phyloP scores from a whole-genome alignment of 306 rosid genomes.

The Bauhinia variegata region DNA sequence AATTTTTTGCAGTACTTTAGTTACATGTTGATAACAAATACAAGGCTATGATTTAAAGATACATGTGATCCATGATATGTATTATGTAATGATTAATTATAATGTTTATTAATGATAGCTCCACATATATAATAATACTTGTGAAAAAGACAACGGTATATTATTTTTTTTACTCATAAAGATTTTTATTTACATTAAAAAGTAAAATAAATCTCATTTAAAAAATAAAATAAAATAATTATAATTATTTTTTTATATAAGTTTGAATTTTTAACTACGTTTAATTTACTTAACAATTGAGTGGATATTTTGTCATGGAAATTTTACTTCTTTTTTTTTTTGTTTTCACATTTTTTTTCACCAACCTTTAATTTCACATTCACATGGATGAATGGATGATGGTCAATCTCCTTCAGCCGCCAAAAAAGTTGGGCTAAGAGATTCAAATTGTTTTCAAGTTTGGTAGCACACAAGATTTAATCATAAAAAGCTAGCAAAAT shows the following conservation, averaged over 20 bases:
- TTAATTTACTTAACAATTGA: no score
- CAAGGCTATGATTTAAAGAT: slow-evolving; percentile 50
- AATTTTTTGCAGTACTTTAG: slow-evolving; percentile 35
- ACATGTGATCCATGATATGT: slow-evolving; percentile 45
- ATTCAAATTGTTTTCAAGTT: slow-evolving; percentile 10
- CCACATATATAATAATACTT: slow-evolving; percentile 23
- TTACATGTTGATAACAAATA: slow-evolving; percentile 44
- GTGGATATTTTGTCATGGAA: no score
- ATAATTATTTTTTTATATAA: no score
- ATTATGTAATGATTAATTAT: slow-evolving; percentile 49
- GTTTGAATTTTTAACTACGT: no score
- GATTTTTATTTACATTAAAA: no score
- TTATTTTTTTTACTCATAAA: no score
- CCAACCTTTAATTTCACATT: slow-evolving; percentile 25
- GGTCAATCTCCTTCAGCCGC: not conserved
- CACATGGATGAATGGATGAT: slow-evolving; percentile 33
- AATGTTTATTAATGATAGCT: slow-evolving; percentile 46
- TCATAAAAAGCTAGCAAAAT: not conserved
- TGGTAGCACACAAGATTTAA: not conserved
- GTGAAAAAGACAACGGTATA: not conserved
- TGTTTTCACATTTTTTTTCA: not conserved
- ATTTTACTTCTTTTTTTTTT: no score
- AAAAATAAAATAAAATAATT: no score
- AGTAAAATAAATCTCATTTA: no score
- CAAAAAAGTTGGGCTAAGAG: slow-evolving; percentile 28